These are phyloP conservation scores for Anthostomella pinea DNA, from an alignment of 2,329 filamentous ascomycete genomes.

Conservation along the genomic window DNA sequence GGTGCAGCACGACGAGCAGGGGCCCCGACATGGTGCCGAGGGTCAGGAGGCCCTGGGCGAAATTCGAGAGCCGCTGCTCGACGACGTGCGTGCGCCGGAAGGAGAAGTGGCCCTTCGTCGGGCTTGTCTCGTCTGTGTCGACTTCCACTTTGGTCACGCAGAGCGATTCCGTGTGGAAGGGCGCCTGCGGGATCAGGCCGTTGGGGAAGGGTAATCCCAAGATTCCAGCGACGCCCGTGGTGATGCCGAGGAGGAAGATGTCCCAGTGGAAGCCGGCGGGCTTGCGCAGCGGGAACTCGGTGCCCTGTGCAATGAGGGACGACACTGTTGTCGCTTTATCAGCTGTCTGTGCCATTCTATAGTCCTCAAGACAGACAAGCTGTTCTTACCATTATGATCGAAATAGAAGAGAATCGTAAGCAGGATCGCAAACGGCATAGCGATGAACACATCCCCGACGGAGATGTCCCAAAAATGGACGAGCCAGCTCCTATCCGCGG, in stretches of 20 bases:
- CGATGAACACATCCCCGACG: slow-evolving; percentile 73
- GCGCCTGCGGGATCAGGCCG: slow-evolving; percentile 78
- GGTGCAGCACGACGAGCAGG: slow-evolving; percentile 68
- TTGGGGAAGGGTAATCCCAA: slow-evolving; percentile 79
- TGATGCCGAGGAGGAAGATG: slow-evolving; percentile 74
- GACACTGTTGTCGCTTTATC: slow-evolving; percentile 69
- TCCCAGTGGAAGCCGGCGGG: slow-evolving; percentile 87
- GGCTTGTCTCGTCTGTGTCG: slow-evolving; percentile 51
- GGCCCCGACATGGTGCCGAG: slow-evolving; percentile 77
- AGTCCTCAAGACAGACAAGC: background rate
- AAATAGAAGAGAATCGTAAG: slow-evolving; percentile 87
- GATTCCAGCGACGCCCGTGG: slow-evolving; percentile 71
- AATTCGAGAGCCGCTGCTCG: slow-evolving; percentile 76
- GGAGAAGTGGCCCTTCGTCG: slow-evolving; percentile 51
- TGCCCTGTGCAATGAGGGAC: slow-evolving; percentile 78
- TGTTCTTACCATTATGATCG: slow-evolving; percentile 71
- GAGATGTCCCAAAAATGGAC: slow-evolving; percentile 77
- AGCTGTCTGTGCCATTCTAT: slow-evolving; percentile 7
- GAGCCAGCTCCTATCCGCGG: slow-evolving; percentile 69
- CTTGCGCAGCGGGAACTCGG: slow-evolving; percentile 76
- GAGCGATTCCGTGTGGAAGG: slow-evolving; percentile 76
- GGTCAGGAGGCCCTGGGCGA: slow-evolving; percentile 73
- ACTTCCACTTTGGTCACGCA: slow-evolving; percentile 61
- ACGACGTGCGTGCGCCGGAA: slow-evolving; percentile 61
- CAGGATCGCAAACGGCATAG: slow-evolving; percentile 81